Conservation (phyloP, 768 basidiomycete species). For the Thelephora aurantiotincta region DNA sequence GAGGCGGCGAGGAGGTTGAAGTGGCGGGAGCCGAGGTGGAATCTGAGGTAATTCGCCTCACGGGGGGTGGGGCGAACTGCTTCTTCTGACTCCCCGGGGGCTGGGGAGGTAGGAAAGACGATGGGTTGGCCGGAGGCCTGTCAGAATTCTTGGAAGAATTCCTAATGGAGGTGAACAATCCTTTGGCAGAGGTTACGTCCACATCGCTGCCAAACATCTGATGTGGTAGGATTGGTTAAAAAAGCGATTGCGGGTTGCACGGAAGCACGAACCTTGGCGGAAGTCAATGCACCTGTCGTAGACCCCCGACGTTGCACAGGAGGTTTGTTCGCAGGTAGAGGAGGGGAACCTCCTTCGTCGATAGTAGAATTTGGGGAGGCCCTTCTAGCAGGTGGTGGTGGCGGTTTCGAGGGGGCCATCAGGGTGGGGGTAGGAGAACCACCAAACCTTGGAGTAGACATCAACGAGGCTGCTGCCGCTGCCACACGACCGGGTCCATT, state of each 20-base stretch:
- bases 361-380: too few species aligned
- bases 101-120: constrained; percentile 23
- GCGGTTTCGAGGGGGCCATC: constrained; percentile 9
- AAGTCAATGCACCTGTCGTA: constrained; percentile 8
- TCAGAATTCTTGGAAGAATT: constrained; percentile 26
- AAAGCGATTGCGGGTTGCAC: neutral
- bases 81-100: constrained; percentile 16
- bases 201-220: constrained; percentile 46
- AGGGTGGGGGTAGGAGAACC: neutral
- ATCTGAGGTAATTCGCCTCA: constrained; percentile 19
- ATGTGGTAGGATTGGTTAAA: neutral
- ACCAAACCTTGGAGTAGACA: neutral
- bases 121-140: constrained; percentile 19
- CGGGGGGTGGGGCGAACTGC: constrained; percentile 37
- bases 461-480: constrained; percentile 36
- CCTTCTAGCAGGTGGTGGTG: constrained; percentile 12
- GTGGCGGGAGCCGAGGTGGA: constrained; percentile 5
- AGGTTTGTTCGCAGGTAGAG: constrained; percentile 6
- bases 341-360: constrained; percentile 4
- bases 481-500: constrained; percentile 35
- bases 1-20: constrained; percentile 8
- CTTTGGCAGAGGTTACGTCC: constrained; percentile 35
- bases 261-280: constrained; percentile 9
- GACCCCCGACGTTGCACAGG: constrained; percentile 2
- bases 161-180: constrained; percentile 32